Percentiles rank a stretch among this genome's conserved stretches.
phyloP scores from a whole-genome alignment of 306 rosid genomes.

The Neltuma alba region DNA sequence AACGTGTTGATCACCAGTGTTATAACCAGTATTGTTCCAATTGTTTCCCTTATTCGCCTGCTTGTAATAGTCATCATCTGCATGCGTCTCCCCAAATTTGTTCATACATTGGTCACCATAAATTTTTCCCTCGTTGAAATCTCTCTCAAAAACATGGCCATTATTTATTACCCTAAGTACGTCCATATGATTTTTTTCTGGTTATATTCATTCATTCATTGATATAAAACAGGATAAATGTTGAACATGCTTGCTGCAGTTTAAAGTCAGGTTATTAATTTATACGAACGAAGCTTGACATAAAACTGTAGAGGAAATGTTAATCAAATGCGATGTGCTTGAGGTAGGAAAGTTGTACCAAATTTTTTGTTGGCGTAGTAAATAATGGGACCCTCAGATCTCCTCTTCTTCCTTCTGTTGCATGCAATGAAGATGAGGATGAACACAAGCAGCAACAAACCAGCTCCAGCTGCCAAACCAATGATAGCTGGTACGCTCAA shows the following conservation, averaged over 20 bases:
- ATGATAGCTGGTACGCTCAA: slow-evolving; percentile 37
- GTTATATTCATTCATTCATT: not conserved
- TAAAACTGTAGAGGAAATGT: not conserved
- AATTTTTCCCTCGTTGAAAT: no score
- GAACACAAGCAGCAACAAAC: slow-evolving; percentile 47
- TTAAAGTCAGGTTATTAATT: no score
- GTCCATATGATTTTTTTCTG: no score
- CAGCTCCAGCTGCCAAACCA: slow-evolving; percentile 59
- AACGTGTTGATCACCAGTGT: slow-evolving; percentile 16
- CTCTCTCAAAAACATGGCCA: no score
- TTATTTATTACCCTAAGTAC: not conserved
- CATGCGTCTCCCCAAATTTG: not conserved
- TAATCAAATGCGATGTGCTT: not conserved
- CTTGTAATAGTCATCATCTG: slow-evolving; percentile 27
- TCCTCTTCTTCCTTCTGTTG: slow-evolving; percentile 50
- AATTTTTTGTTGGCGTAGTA: slow-evolving; percentile 29
- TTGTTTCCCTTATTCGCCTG: not conserved
- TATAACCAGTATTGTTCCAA: slow-evolving; percentile 13
- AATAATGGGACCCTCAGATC: slow-evolving; percentile 14
- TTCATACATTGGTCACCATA: not conserved
- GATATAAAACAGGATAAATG: not conserved
- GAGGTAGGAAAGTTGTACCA: slow-evolving; percentile 24
- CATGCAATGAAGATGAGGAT: slow-evolving; percentile 35
- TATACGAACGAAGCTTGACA: no score
- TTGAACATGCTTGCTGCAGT: no score